Evolutionary conservation across 306 rosid species (phyloP), one percentile per base, ranked within the genome.

Genomic region (Lotus japonicus): DNA sequence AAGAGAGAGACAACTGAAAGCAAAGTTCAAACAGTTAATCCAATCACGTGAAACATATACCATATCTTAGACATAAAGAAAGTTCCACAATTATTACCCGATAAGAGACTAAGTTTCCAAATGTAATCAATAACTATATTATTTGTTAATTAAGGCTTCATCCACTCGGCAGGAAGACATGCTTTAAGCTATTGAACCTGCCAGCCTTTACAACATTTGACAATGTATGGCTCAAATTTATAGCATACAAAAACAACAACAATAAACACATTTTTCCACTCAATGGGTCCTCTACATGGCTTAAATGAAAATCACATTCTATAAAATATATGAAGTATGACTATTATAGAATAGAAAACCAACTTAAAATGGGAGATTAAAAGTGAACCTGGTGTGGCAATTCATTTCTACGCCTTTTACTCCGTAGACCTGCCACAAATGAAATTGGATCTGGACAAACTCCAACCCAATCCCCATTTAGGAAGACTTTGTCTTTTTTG

Each of bases 401-500:
- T 63, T 59, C 73, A 70, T 87, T 85, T 55, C 64, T 76, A n/a
- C 90, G 88, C 13, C 99, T 79, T 76, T 53, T 79, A 31, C 64
- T 82, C 66, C 92, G 86, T 10, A 95, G 83, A 58, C 60, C 79
- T 0, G 45, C 58, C 19, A 83, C 97, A 83, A 95, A 95, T 17
- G 82, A 67, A 45, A 39, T 16, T 68, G 99, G 82, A 77, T 87
- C 80, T 17, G 68, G 70, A 80, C 97, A 90, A 26, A 88, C 85
- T 57, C 99, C 99, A 71, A 88, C 82, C 99, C 99, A 95, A 16
- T 86, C 94, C 48, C 99, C 99, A 63, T 90, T 88, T 52, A 90
- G 73, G 73, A 95, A 83, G 64, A 95, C 82, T 78, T 87, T 95
- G 52, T 81, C 64, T 79, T 74, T 88, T 73, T 83, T 77, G n/a